These are phyloP conservation scores for Acacia crassicarpa DNA, from an alignment of 306 rosid species.

Conservation along the genomic window DNA sequence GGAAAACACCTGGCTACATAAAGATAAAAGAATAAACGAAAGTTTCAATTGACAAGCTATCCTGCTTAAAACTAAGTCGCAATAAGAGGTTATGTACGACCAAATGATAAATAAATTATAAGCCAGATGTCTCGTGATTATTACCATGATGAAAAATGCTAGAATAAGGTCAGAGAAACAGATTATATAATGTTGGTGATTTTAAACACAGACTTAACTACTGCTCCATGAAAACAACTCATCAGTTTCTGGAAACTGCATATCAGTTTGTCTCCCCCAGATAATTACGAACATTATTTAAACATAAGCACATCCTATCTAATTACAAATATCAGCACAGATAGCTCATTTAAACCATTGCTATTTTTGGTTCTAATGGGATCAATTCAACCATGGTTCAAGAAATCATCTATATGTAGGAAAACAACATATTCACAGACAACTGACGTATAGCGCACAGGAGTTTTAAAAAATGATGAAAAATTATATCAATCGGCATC, in stretches of 20 bases:
- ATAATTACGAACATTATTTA: not conserved
- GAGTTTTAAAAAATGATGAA: not conserved
- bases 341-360: not conserved
- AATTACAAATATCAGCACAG: not conserved
- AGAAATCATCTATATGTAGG: not conserved
- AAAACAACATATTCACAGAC: constrained; percentile 16
- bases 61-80: not conserved
- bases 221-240: not conserved
- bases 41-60: constrained; percentile 9
- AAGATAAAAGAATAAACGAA: constrained; percentile 21
- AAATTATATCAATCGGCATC: not conserved
- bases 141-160: not conserved
- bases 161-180: not conserved
- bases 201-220: not conserved
- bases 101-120: not conserved
- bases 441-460: not conserved
- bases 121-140: not conserved
- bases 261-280: not conserved
- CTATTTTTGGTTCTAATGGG: not conserved
- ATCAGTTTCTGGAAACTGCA: not conserved
- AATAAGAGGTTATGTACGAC: not conserved
- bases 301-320: not conserved
- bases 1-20: constrained; percentile 12
- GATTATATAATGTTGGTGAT: not conserved
- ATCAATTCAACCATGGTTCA: not conserved